A percentile compares a stretch with the other conserved stretches of the same genome.
phyloP scores from a whole-genome alignment of 441 rosid species.

The Dalechampia spathulata region DNA sequence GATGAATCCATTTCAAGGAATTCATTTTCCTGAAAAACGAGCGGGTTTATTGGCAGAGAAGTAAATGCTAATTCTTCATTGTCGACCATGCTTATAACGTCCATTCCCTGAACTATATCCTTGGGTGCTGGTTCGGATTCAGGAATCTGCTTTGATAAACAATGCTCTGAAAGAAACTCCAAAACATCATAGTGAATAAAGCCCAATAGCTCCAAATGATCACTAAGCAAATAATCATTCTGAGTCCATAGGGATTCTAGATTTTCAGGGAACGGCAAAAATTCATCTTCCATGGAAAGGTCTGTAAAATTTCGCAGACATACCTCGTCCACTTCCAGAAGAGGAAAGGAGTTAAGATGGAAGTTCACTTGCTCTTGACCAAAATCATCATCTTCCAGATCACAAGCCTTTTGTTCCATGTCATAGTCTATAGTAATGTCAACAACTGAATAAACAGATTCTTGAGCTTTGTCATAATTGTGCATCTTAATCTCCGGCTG shows the following conservation, averaged over 20 bases:
- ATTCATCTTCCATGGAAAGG: constrained; percentile 37
- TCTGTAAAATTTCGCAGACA: constrained; percentile 32
- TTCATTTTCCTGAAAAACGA: constrained; percentile 52
- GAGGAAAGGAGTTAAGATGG: constrained; percentile 38
- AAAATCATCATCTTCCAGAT: constrained; percentile 41
- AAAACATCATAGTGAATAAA: constrained; percentile 30
- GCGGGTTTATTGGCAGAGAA: constrained; percentile 20
- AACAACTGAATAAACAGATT: constrained; percentile 46
- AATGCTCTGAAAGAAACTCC: constrained; percentile 42
- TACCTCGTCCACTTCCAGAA: constrained; percentile 69
- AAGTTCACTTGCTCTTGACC: constrained; percentile 31
- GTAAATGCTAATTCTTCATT: constrained; percentile 25
- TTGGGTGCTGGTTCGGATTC: constrained; percentile 32
- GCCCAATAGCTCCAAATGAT: constrained; percentile 39
- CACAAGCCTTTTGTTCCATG: constrained; percentile 28
- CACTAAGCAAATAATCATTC: constrained; percentile 23
- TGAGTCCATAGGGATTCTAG: constrained; percentile 28
- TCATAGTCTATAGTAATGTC: constrained; percentile 36
- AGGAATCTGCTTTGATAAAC: constrained; percentile 32
- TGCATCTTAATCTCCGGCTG: constrained; percentile 25
- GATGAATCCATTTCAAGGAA: constrained; percentile 44
- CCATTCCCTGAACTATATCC: constrained; percentile 29
- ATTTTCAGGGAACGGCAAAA: constrained; percentile 42
- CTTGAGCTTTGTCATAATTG: constrained; percentile 31
- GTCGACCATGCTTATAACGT: constrained; percentile 46